Percentiles rank a stretch among this genome's conserved stretches.
Evolutionary conservation across 2,329 filamentous ascomycete species (phyloP).

Genomic region (Aspergillus tubingensis): DNA sequence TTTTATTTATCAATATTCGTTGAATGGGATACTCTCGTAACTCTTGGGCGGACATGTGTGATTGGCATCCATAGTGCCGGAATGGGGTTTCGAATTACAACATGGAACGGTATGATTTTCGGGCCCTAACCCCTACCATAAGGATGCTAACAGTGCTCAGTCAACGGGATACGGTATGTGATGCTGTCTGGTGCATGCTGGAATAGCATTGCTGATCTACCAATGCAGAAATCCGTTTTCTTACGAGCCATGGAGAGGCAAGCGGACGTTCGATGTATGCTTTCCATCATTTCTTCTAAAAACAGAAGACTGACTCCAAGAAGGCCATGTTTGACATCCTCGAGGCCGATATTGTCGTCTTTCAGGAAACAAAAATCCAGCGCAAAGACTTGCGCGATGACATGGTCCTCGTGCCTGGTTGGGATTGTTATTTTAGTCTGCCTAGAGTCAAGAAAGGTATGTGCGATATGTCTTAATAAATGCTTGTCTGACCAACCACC

Average conservation of each 20-base stretch:
- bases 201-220: background rate
- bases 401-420: slow-evolving; percentile 91
- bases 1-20: background rate
- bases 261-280: slow-evolving; percentile 66
- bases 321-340: slow-evolving; percentile 92
- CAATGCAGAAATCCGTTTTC: slow-evolving; percentile 71
- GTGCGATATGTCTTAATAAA: background rate
- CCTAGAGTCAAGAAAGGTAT: slow-evolving; percentile 90
- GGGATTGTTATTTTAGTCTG: slow-evolving; percentile 95
- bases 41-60: slow-evolving; percentile 17
- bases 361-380: slow-evolving; percentile 97
- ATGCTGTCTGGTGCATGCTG: background rate
- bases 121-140: too few relatives aligned
- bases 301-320: background rate
- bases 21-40: background rate
- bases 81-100: slow-evolving; percentile 79
- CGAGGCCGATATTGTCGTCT: slow-evolving; percentile 87
- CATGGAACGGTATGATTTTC: slow-evolving; percentile 72
- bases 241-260: slow-evolving; percentile 80
- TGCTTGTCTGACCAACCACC: slow-evolving; percentile 11
- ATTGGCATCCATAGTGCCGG: slow-evolving; percentile 26
- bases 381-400: slow-evolving; percentile 88
- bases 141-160: slow-evolving; percentile 47
- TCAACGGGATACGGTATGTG: slow-evolving; percentile 73
- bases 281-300: background rate